Base-by-base conservation (phyloP, 2,329 filamentous ascomycete species). In the Penicillium sp. region DNA sequence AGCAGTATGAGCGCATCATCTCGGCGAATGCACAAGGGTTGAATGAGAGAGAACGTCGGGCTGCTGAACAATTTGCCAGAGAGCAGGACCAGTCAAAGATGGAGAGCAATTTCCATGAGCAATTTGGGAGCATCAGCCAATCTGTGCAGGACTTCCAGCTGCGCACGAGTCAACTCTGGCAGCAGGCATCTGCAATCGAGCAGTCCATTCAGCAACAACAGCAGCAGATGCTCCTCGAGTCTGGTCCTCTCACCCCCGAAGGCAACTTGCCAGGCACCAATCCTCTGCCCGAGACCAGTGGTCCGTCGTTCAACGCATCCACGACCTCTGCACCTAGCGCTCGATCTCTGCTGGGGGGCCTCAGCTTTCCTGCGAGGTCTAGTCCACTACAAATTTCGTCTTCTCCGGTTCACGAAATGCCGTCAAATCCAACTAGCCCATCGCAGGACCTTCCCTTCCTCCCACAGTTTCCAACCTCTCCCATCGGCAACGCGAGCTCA, bases 1-100 rank as follows among this genome's bases (percentile, higher is more conserved):
- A 82, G 59, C 80, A 84, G 65, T 75, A 81, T 59, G 78, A 82
- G 50, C 75, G 77, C 47, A 77, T 83, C 48, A 71, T 76, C 33
- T 74, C 75, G 35, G 78, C 78, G 61, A 82, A 81, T 58, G 72
- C 70, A n/a, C 76, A 80, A 57, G 77, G 75, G 7, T 71, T 78
- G 45, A 77, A 77, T 45, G 77, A 77, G 56, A 74, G 77, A 60
- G 77, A 75, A 55, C 70, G 72, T 29, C 72, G 70, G 42, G 70
- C 72, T 31, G 73, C 72, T 2, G 72, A 75, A 52, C 72, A 73
- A 43, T 67, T 69, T 49, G 71, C 72, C 19, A 66, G 69, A 52
- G 72, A 74, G 51, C 64, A 69, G 51, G 73, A 76, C 33, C 72
- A 73, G 43, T 65, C 67, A 12, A 69, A 70, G 49, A 59, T 71